Conservation (phyloP, 2,329 filamentous ascomycete species). For the Grosmannia serpens region DNA sequence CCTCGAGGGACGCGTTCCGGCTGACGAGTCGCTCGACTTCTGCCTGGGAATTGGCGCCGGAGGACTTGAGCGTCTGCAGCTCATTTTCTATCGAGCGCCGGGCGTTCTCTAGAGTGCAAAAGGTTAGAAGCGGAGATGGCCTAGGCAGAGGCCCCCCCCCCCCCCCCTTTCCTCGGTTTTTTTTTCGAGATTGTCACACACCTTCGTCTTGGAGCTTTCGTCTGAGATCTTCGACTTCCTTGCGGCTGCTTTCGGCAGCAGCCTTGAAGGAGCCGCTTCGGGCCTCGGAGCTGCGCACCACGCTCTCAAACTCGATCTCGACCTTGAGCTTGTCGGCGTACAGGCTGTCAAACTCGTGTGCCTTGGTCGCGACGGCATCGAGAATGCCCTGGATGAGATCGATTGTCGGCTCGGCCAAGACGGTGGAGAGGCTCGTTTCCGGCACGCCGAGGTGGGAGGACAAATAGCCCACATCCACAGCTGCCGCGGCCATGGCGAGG, state of each 20-base stretch:
- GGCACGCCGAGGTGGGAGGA: slow-evolving; percentile 60
- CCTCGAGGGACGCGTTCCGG: slow-evolving; percentile 77
- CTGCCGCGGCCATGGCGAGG: slow-evolving; percentile 42
- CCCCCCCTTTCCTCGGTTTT: too few species aligned
- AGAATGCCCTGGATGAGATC: slow-evolving; percentile 71
- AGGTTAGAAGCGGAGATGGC: not conserved
- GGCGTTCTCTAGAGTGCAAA: slow-evolving; percentile 50
- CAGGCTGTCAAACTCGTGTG: slow-evolving; percentile 69
- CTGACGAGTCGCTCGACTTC: slow-evolving; percentile 67
- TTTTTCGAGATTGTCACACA: slow-evolving; percentile 28
- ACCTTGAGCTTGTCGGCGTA: slow-evolving; percentile 79
- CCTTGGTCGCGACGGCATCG: slow-evolving; percentile 62
- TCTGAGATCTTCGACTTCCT: slow-evolving; percentile 71
- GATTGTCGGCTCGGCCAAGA: slow-evolving; percentile 58
- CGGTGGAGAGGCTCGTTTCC: slow-evolving; percentile 47
- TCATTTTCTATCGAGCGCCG: slow-evolving; percentile 70
- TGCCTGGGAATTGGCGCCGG: slow-evolving; percentile 60
- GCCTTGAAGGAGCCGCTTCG: slow-evolving; percentile 72
- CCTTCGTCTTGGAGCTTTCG: slow-evolving; percentile 75
- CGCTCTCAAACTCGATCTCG: slow-evolving; percentile 89
- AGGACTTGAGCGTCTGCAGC: slow-evolving; percentile 65
- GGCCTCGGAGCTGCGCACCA: slow-evolving; percentile 70
- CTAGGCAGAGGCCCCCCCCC: too few species aligned
- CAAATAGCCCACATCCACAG: slow-evolving; percentile 60
- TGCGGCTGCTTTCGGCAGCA: slow-evolving; percentile 70